Percentiles rank a stretch among this genome's conserved stretches.
phyloP scores from a whole-genome alignment of 805 yeast genomes.

The Sungouiozyma intestinalis region DNA sequence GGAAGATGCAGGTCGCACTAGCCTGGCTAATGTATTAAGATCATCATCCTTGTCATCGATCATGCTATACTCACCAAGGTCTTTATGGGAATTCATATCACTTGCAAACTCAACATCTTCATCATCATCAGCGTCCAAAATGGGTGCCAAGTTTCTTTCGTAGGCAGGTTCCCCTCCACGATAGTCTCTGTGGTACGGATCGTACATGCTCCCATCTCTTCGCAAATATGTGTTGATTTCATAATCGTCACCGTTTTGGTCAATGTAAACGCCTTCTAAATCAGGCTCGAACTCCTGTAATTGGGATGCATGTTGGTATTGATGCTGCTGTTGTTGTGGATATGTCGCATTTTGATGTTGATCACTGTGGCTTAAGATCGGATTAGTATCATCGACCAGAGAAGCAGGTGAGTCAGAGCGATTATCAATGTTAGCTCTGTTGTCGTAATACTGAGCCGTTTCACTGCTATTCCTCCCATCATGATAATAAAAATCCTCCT shows the following conservation, averaged over 20 bases:
- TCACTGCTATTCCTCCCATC: slow-evolving; percentile 4
- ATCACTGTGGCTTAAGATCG: slow-evolving; percentile 14
- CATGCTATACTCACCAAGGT: slow-evolving; percentile 16
- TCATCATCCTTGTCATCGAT: slow-evolving; percentile 14
- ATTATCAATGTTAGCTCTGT: neutral
- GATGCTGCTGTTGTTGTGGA: slow-evolving; percentile 2
- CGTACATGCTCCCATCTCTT: slow-evolving; percentile 28
- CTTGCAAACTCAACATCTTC: slow-evolving; percentile 6
- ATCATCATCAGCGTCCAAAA: slow-evolving; percentile 3
- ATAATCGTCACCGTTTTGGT: slow-evolving; percentile 29
- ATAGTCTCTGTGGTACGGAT: slow-evolving; percentile 20
- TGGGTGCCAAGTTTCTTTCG: neutral
- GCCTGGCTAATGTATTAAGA: slow-evolving; percentile 10
- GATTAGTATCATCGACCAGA: slow-evolving; percentile 13
- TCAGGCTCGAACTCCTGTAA: slow-evolving; percentile 7
- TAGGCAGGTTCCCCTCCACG: slow-evolving; percentile 5
- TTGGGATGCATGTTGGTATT: neutral
- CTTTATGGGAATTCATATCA: slow-evolving; percentile 9
- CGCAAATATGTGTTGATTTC: slow-evolving; percentile 27
- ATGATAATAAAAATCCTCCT: slow-evolving; percentile 16
- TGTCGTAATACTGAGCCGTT: slow-evolving; percentile 1
- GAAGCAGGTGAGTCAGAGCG: neutral
- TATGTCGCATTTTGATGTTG: neutral
- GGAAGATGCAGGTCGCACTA: slow-evolving; percentile 5
- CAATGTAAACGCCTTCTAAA: slow-evolving; percentile 21